A percentile compares a stretch with the other conserved stretches of the same genome.
Conservation (phyloP, 2,329 filamentous ascomycete species). For the Ploettnerulaceae sp. region DNA sequence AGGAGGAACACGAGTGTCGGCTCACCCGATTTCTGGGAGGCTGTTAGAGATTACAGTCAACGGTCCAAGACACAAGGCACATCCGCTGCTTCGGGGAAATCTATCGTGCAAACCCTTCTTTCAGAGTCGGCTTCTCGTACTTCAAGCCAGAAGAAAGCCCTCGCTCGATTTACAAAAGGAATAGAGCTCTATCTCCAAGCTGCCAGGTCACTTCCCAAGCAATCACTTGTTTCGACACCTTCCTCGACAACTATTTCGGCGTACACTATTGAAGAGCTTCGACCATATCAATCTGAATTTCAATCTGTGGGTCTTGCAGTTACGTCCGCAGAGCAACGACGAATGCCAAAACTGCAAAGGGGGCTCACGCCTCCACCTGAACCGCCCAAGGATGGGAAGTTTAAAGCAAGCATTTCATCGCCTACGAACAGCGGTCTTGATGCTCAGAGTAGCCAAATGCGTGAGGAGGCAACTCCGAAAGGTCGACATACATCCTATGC, state of each 20-base stretch:
- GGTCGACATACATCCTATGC: conserved; percentile 16
- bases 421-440: conserved; percentile 2
- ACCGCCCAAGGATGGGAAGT: conserved; percentile 19
- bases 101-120: conserved; percentile 19
- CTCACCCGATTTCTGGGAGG: conserved; percentile 11
- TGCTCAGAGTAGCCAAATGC: not conserved
- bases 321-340: conserved; percentile 45
- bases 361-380: conserved; percentile 13
- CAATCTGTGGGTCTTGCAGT: conserved; percentile 50
- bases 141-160: conserved; percentile 40
- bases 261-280: conserved; percentile 47
- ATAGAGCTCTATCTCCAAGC: conserved; percentile 40
- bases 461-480: conserved; percentile 5
- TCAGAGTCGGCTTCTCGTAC: conserved; percentile 36
- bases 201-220: conserved; percentile 37
- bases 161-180: conserved; percentile 40
- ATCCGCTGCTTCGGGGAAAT: conserved; percentile 14
- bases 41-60: conserved; percentile 5
- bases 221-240: conserved; percentile 29
- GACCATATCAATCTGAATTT: conserved; percentile 52
- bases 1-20: conserved; percentile 1
- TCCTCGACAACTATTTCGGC: conserved; percentile 36
- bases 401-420: conserved; percentile 2
- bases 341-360: conserved; percentile 8
- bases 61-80: conserved; percentile 5